Evolutionary conservation across 164 flowering plant genomes (phyloP), one percentile per base, ranked within the genome.

Genomic region (Stephania japonica): DNA sequence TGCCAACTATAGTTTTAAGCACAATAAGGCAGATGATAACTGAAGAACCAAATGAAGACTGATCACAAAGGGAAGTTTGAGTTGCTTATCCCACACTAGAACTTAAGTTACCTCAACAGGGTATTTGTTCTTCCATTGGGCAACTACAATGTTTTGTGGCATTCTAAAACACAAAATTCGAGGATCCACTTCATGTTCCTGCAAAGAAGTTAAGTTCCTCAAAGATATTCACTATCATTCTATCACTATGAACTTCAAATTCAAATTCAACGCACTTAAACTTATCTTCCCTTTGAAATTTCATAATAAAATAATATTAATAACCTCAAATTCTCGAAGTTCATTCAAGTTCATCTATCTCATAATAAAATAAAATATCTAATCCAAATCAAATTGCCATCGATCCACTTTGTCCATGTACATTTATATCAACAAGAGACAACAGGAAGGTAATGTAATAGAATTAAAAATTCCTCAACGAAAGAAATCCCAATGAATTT

Each of bases 131-230:
- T 64, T 64, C 41, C 41, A 11, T 25, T 25, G 38, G 41, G 67
- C 67, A 64, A 64, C 67, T 64, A 64, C 18, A 64, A 32, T 64
- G 13, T 26, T 64, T 24, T 24, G 67, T 64, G 4, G 67, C 32
- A 26, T 64, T 64, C 67, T 64, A 64, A 64, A 64, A 64, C 67
- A 64, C 67, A 64, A 64, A 64, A 64, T 64, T 64, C 25, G 67
- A 64, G 67, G 67, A 25, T 64, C 67, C 41, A 64, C 67, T 16
- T 64, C 67, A 64, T 26, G 67, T 64, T 64, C 67, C 67, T 64
- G 67, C 67, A 64, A 64, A 64, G 38, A 64, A 64, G 67, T 64
- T 32, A 24, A 64, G 67, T 64, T 64, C 67, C 67, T 38, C 67
- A 64, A 64, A 64, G 67, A 64, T 18, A 64, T 25, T 64, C 41